Base-by-base conservation (phyloP, 495 filamentous ascomycete genomes). In the Opeltia flavorubescens region DNA sequence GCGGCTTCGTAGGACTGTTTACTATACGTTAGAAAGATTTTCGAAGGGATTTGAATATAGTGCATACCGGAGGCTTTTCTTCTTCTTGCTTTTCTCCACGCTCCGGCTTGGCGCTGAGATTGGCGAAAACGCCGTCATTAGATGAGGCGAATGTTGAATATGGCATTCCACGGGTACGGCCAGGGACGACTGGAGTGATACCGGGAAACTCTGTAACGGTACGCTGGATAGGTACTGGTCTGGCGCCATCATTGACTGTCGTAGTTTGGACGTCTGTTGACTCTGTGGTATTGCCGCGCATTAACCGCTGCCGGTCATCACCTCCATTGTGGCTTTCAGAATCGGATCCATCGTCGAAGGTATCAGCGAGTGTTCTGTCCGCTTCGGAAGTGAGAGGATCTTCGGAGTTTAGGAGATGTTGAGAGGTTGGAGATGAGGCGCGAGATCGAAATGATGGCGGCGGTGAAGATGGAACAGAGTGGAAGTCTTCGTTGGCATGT, bases 111-210 rank as follows among this genome's bases (percentile, higher is more conserved):
- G 91, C 91, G 52, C 74, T 84, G 52, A 98, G 64, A 59, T 98
- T 98, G 50, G 89, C 88, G 64, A 94, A 98, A 27, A 98, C 91
- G 47, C 91, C 91, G 70, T 98, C 93, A 45, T 88, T 89, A 13
- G 55, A 30, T 4, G 52, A 47, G 28, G 44, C 35, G 18, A 47
- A 43, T 18, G 53, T 41, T 0, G 42, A 15, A 7, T 48, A 29
- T 15, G 38, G 38, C 38, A 41, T 41, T 12, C 38, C 38, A 5
- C 38, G 38, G 21, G 38, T 26, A 17, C 38, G 17, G 8, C 62
- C 53, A 48, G 59, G 46, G 34, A 65, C 47, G n/a, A 70, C 52
- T 9, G 60, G 46, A 42, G 75, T 72, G 18, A 56, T 61, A n/a
- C 42, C 30, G 5, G 71, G 70, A 48, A 78, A 49, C 48, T 78